A percentile compares a stretch with the other conserved stretches of the same genome.
Evolutionary conservation across 129 eudicot genomes (phyloP).

Genomic region (Tagetes erecta): DNA sequence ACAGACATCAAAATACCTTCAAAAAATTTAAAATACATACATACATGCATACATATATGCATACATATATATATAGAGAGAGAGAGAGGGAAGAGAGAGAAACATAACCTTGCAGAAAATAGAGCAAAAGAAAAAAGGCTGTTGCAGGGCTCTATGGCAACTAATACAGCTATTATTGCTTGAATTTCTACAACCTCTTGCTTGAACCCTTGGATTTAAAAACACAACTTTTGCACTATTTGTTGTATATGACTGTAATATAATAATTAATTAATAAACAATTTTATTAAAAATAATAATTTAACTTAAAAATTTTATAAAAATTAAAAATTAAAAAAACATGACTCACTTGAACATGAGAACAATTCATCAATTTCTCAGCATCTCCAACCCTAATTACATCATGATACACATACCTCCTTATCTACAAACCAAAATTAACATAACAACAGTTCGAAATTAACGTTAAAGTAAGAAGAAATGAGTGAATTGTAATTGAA

Average conservation of each 20-base stretch:
- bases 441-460: not conserved
- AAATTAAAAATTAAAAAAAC: not conserved
- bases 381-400: constrained; percentile 77
- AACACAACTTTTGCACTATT: constrained; percentile 82
- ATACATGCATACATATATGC: not conserved
- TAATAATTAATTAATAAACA: not conserved
- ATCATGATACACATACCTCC: constrained; percentile 83
- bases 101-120: constrained; percentile 96
- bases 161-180: constrained; percentile 48
- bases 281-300: not conserved
- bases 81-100: not conserved
- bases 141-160: constrained; percentile 68
- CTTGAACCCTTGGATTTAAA: constrained; percentile 60
- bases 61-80: not conserved
- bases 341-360: constrained; percentile 66
- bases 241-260: constrained; percentile 54
- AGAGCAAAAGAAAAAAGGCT: constrained; percentile 65
- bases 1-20: too few relatives aligned
- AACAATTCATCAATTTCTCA: constrained; percentile 73
- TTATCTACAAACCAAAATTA: constrained; percentile 43
- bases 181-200: constrained; percentile 42
- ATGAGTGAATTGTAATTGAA: not conserved
- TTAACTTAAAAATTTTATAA: not conserved
- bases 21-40: not conserved
- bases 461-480: not conserved